Conservation (phyloP, 768 basidiomycete species). For the Tricholoma bakamatsutake region DNA sequence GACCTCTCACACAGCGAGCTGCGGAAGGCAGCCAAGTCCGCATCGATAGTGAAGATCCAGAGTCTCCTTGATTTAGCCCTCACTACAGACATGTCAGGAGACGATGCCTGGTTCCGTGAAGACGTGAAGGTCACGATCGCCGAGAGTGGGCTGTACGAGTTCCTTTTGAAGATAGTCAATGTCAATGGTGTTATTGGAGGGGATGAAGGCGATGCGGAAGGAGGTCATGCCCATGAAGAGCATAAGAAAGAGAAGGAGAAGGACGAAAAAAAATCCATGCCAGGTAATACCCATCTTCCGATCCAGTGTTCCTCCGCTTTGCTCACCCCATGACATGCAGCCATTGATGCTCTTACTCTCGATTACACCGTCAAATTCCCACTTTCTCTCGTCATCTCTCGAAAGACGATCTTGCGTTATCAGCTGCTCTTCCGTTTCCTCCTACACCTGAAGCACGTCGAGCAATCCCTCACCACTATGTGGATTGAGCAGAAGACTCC, state of each 20-base stretch:
- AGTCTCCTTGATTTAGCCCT: constrained; percentile 88
- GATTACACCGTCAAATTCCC: constrained; percentile 97
- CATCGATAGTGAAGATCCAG: constrained; percentile 87
- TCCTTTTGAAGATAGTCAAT: constrained; percentile 85
- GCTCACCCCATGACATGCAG: constrained; percentile 31
- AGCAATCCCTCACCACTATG: constrained; percentile 83
- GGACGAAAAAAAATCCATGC: constrained; percentile 75
- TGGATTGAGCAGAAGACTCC: constrained; percentile 92
- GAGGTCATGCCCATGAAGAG: constrained; percentile 40
- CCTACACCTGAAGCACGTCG: constrained; percentile 90
- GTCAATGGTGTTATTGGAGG: constrained; percentile 69
- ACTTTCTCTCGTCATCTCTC: constrained; percentile 92
- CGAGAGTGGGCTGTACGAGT: constrained; percentile 85
- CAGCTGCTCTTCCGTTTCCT: constrained; percentile 97
- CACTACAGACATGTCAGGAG: constrained; percentile 56
- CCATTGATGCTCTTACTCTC: constrained; percentile 86
- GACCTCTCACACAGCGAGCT: constrained; percentile 84
- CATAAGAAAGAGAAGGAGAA: constrained; percentile 55
- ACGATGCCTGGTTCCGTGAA: constrained; percentile 75
- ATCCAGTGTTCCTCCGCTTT: neutral
- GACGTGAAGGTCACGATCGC: constrained; percentile 86
- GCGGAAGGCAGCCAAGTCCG: constrained; percentile 76
- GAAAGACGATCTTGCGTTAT: constrained; percentile 93
- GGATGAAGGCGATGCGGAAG: constrained; percentile 48
- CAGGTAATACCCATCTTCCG: constrained; percentile 39